Evolutionary conservation across 768 basidiomycete species (phyloP).

Genomic region (Boletellus emodensis): DNA sequence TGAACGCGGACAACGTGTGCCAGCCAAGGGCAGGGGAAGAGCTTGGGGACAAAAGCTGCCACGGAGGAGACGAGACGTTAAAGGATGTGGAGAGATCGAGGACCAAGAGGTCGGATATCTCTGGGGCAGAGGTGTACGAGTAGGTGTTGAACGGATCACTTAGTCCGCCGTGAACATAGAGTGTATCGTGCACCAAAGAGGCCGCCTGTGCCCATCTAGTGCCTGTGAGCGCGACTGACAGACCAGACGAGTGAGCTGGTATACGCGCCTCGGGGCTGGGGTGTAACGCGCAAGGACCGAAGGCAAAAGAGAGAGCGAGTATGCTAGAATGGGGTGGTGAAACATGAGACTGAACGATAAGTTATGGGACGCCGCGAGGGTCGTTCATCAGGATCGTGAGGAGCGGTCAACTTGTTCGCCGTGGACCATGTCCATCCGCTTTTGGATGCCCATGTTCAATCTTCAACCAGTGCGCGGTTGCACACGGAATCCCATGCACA

Average conservation of each 20-base stretch:
- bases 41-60: constrained; percentile 52
- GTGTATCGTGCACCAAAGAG: constrained; percentile 50
- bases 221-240: constrained; percentile 5
- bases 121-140: constrained; percentile 73
- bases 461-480: no score
- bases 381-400: neutral
- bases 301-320: constrained; percentile 12
- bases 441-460: no score
- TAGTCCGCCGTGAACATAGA: constrained; percentile 80
- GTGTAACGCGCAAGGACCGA: constrained; percentile 20
- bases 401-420: no score
- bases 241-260: neutral
- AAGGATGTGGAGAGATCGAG: constrained; percentile 66
- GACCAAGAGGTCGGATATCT: constrained; percentile 62
- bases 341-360: constrained; percentile 4
- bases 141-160: constrained; percentile 65
- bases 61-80: constrained; percentile 58
- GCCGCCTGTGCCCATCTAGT: constrained; percentile 82
- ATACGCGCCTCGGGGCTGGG: constrained; percentile 25
- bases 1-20: constrained; percentile 73
- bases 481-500: no score
- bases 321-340: neutral
- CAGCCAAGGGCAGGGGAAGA: constrained; percentile 65
- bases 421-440: no score
- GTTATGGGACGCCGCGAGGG: constrained; percentile 8